Base-by-base conservation (phyloP, 1,139 yeast genomes). In the Saccharomyces pastorianus region DNA sequence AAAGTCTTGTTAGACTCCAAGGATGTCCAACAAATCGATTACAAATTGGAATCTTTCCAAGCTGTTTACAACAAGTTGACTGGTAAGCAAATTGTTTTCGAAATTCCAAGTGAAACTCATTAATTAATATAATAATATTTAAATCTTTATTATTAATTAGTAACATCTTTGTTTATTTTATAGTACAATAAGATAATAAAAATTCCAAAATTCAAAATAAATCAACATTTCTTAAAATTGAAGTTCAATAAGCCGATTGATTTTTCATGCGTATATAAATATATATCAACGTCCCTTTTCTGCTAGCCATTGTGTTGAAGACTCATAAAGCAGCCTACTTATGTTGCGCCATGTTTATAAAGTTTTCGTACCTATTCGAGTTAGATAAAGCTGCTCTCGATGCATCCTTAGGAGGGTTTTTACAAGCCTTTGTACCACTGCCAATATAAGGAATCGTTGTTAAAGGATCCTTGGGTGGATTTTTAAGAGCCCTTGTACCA, bases 21-120 rank as follows among this genome's bases (percentile, higher is more conserved):
- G 88, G 98, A 93, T 78, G 86, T 96, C 68, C 85, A 91, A 72
- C 85, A 91, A 75, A 93, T 93, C 74, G 99, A 93, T 82, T 90
- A 93, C 89, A 93, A 95, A 84, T 88, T 93, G 78, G 99, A 93
- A 79, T 89, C 99, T 69, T 93, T 93, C 96, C 96, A 91, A 84
- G 88, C 96, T 73, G 93, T 93, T 74, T 93, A 91, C 95, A 81
- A 82, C 81, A 91, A 91, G 84, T 89, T 93, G 79, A 93, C 99
- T 73, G 99, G 99, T 82, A 95, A 93, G 86, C 96, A 90, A 81
- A 97, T 93, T 81, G 95, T 90, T 73, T 93, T 93, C 75, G 98
- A 91, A 85, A 88, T 91, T 79, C 96, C 96, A 74, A 85, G 81
- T 69, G 86, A 83, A 72, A 82, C 82, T 73, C 79, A 77, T 76